These are phyloP conservation scores for Hanseniaspora singularis DNA, from an alignment of 805 yeast genomes.

Conservation along the genomic window DNA sequence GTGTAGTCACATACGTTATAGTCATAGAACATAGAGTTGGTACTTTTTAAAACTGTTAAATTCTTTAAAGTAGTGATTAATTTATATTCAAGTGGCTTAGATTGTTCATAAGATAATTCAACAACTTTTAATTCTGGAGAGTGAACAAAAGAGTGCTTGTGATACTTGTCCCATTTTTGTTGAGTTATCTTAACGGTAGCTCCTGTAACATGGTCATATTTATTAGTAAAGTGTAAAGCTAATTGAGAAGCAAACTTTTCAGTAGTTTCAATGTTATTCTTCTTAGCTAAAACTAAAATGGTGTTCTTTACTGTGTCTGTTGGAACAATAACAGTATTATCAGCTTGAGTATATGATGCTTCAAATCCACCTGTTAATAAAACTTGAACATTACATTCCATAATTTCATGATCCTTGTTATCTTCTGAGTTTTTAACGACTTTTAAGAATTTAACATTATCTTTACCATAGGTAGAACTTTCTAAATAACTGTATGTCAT, in stretches of 20 bases:
- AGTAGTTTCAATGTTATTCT: slow-evolving; percentile 75
- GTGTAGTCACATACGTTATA: slow-evolving; percentile 80
- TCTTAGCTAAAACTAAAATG: slow-evolving; percentile 69
- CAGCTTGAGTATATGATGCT: slow-evolving; percentile 72
- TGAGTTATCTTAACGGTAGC: slow-evolving; percentile 57
- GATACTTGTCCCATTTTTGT: slow-evolving; percentile 66
- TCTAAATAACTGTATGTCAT: slow-evolving; percentile 26
- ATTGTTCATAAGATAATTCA: slow-evolving; percentile 38
- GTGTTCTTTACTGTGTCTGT: slow-evolving; percentile 92
- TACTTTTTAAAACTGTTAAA: slow-evolving; percentile 74
- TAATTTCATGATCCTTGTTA: slow-evolving; percentile 64
- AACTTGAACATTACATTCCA: slow-evolving; percentile 73
- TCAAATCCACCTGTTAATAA: slow-evolving; percentile 72
- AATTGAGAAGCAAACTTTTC: slow-evolving; percentile 81
- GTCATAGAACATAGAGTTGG: slow-evolving; percentile 87
- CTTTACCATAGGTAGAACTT: slow-evolving; percentile 75
- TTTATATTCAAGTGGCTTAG: slow-evolving; percentile 36
- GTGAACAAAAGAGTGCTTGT: slow-evolving; percentile 73
- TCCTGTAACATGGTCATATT: slow-evolving; percentile 67
- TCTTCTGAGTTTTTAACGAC: slow-evolving; percentile 66
- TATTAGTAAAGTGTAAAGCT: slow-evolving; percentile 66
- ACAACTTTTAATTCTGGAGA: slow-evolving; percentile 65
- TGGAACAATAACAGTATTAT: slow-evolving; percentile 80
- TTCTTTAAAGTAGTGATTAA: slow-evolving; percentile 64
- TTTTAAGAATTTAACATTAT: slow-evolving; percentile 81